Conservation (phyloP, 2,329 filamentous ascomycete species). For the Cercospora beticola region DNA sequence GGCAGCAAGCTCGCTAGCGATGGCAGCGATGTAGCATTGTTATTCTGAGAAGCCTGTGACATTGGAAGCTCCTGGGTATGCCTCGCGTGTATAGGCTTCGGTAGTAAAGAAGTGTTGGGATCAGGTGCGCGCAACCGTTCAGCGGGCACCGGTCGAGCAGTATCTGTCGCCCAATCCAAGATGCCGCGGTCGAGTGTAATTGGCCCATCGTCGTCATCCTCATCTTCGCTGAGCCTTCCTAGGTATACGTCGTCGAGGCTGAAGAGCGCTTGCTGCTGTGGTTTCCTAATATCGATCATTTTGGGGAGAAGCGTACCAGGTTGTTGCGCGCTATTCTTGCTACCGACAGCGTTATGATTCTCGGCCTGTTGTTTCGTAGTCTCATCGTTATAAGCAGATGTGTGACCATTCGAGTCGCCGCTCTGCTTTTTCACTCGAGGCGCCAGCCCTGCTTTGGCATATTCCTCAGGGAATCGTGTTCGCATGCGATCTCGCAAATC, state of each 20-base stretch:
- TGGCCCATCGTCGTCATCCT: constrained; percentile 28
- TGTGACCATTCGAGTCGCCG: not conserved
- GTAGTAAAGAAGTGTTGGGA: constrained; percentile 32
- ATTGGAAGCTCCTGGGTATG: constrained; percentile 17
- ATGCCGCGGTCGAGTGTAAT: constrained; percentile 40
- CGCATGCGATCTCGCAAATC: constrained; percentile 63
- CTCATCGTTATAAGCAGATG: not conserved
- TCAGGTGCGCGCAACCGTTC: constrained; percentile 15
- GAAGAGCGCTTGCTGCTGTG: constrained; percentile 25
- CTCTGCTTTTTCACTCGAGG: constrained; percentile 35
- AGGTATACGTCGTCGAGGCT: constrained; percentile 36
- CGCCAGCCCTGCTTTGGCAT: constrained; percentile 50
- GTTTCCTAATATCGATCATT: not conserved
- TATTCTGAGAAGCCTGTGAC: constrained; percentile 4
- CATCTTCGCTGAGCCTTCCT: constrained; percentile 27
- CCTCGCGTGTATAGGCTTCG: constrained; percentile 26
- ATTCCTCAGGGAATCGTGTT: constrained; percentile 59
- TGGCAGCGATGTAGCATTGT: constrained; percentile 19
- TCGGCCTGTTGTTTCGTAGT: not conserved
- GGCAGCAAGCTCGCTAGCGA: constrained; percentile 18
- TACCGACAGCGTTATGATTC: not conserved
- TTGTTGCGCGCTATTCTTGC: not conserved
- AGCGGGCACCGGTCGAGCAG: constrained; percentile 1
- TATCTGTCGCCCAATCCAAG: constrained; percentile 35
- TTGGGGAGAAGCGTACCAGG: not conserved